A percentile compares a stretch with the other conserved stretches of the same genome.
phyloP scores from a whole-genome alignment of 805 yeast species.

The Monosporozyma unispora region DNA sequence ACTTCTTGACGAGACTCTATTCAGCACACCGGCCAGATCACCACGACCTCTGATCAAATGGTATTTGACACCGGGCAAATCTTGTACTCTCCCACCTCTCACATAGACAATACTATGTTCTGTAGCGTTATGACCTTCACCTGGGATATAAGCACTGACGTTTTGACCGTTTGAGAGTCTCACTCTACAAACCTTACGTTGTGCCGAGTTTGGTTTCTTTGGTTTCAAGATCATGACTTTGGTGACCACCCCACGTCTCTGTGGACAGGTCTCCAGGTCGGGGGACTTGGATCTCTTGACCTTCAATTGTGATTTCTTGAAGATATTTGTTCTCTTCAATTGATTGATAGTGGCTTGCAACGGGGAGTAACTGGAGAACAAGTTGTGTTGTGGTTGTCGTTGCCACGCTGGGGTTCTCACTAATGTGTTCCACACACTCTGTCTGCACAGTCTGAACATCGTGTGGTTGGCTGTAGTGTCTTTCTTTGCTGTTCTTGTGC shows the following conservation, averaged over 20 bases:
- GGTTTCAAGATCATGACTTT: constrained; percentile 94
- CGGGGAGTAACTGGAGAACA: constrained; percentile 10
- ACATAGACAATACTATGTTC: constrained; percentile 94
- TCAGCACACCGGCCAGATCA: constrained; percentile 92
- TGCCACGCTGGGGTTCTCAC: background rate
- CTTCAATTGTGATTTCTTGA: constrained; percentile 11
- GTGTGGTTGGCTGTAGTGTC: background rate
- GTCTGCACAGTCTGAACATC: background rate
- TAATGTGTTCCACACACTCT: background rate
- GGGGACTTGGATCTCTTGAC: constrained; percentile 56
- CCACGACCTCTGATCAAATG: constrained; percentile 79
- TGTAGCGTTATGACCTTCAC: constrained; percentile 97
- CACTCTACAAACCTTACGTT: constrained; percentile 93
- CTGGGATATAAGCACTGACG: constrained; percentile 90
- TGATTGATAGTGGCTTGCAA: constrained; percentile 63
- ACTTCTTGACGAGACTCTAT: constrained; percentile 80
- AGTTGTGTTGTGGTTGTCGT: background rate
- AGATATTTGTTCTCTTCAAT: constrained; percentile 51
- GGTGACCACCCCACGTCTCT: constrained; percentile 85
- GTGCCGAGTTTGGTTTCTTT: constrained; percentile 97
- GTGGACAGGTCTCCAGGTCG: constrained; percentile 74
- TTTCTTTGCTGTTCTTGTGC: background rate
- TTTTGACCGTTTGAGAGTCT: constrained; percentile 83
- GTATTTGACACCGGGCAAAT: constrained; percentile 96
- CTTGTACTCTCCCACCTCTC: constrained; percentile 98